Evolutionary conservation across 768 basidiomycete genomes (phyloP).

Genomic region (Megacollybia marginata): DNA sequence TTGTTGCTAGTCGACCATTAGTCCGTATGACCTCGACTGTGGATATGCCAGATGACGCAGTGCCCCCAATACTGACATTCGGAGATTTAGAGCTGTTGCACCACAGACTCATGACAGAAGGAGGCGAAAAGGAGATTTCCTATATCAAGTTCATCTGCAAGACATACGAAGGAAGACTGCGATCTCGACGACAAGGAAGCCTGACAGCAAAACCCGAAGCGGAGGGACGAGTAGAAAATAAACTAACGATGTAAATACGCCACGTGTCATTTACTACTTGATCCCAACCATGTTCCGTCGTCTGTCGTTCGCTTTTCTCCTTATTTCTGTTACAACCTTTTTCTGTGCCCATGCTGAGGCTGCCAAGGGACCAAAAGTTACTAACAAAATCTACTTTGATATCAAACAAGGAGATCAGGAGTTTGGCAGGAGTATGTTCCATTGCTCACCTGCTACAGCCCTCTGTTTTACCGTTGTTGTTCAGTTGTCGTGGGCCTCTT

Average conservation of each 20-base stretch:
- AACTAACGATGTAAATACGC: too few species aligned
- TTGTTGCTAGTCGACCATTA: slow-evolving; percentile 52
- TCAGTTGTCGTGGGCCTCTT: slow-evolving; percentile 84
- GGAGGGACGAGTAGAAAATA: too few species aligned
- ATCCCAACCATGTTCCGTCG: too few species aligned
- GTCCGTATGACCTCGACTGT: slow-evolving; percentile 58
- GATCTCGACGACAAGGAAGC: slow-evolving; percentile 47
- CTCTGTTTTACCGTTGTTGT: not conserved
- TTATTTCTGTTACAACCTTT: slow-evolving; percentile 63
- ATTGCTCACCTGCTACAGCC: too few species aligned
- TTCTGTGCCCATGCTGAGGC: slow-evolving; percentile 71
- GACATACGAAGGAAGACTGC: slow-evolving; percentile 65
- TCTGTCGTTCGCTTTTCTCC: slow-evolving; percentile 24
- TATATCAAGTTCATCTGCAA: slow-evolving; percentile 70
- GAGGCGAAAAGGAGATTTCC: slow-evolving; percentile 39
- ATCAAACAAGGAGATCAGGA: slow-evolving; percentile 87
- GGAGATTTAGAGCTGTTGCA: slow-evolving; percentile 75
- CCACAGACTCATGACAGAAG: slow-evolving; percentile 49
- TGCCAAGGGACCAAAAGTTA: slow-evolving; percentile 82
- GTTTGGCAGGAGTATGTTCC: slow-evolving; percentile 65
- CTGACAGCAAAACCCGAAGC: slow-evolving; percentile 23
- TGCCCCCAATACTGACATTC: slow-evolving; percentile 77
- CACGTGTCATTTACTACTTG: too few species aligned
- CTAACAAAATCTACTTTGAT: slow-evolving; percentile 92
- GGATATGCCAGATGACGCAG: slow-evolving; percentile 64